These are phyloP conservation scores for Monilinia fructicola DNA, from an alignment of 2,329 filamentous ascomycete genomes.

Conservation along the genomic window DNA sequence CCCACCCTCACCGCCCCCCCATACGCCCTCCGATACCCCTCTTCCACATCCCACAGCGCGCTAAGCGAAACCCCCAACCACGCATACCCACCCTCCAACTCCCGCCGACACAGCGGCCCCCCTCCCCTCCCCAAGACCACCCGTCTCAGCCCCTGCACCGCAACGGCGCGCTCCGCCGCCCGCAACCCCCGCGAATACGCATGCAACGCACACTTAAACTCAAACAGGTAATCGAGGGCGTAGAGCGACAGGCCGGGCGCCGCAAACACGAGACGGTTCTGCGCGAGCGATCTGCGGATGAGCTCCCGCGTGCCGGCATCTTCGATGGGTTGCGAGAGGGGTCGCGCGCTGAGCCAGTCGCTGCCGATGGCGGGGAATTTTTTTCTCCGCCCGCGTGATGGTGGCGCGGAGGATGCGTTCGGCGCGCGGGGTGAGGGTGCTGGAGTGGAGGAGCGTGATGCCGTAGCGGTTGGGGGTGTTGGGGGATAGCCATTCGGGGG, in stretches of 20 bases:
- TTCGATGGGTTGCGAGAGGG: slow-evolving; percentile 46
- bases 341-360: slow-evolving; percentile 35
- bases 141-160: slow-evolving; percentile 62
- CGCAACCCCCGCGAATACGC: slow-evolving; percentile 52
- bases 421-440: slow-evolving; percentile 48
- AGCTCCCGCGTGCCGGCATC: slow-evolving; percentile 53
- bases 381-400: slow-evolving; percentile 54
- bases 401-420: slow-evolving; percentile 50
- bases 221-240: slow-evolving; percentile 62
- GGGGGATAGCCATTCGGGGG: slow-evolving; percentile 38
- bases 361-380: slow-evolving; percentile 46
- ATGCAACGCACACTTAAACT: slow-evolving; percentile 60
- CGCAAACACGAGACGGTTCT: slow-evolving; percentile 62
- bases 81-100: slow-evolving; percentile 56
- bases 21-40: slow-evolving; percentile 57
- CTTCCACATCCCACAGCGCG: slow-evolving; percentile 54
- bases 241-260: slow-evolving; percentile 59
- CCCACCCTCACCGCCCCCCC: slow-evolving; percentile 49
- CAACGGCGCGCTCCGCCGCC: slow-evolving; percentile 51
- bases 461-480: slow-evolving; percentile 46
- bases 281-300: slow-evolving; percentile 55
- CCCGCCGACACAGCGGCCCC: slow-evolving; percentile 49
- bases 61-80: slow-evolving; percentile 54
- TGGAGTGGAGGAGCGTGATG: slow-evolving; percentile 51
- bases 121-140: slow-evolving; percentile 56